Conservation (phyloP, 179 eudicot species). For the Patellifolia procumbens region DNA sequence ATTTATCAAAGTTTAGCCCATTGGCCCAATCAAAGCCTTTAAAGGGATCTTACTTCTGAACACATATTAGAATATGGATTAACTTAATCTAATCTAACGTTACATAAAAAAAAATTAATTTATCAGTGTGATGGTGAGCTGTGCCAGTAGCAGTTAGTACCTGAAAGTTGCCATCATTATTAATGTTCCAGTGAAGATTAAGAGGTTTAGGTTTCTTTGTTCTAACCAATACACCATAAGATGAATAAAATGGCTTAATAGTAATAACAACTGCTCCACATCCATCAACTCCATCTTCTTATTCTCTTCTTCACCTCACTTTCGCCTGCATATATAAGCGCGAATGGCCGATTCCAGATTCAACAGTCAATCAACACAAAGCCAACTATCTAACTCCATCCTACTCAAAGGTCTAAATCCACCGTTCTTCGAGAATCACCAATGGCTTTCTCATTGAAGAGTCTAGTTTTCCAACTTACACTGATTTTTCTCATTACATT, state of each 20-base stretch:
- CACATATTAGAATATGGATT: no score
- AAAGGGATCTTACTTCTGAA: no score
- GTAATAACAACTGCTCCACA: conserved; percentile 56
- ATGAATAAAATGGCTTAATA: conserved; percentile 13
- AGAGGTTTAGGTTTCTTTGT: conserved; percentile 39
- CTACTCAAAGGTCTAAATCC: background rate
- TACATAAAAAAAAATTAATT: no score
- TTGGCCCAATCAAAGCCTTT: no score
- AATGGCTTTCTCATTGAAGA: conserved; percentile 34
- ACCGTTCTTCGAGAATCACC: conserved; percentile 22
- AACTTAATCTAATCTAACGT: no score
- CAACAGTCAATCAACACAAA: conserved; percentile 21
- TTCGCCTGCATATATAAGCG: conserved; percentile 33
- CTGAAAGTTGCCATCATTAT: conserved; percentile 7
- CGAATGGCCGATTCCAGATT: conserved; percentile 18
- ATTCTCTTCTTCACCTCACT: conserved; percentile 12
- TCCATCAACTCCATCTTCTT: conserved; percentile 47
- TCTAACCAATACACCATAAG: conserved; percentile 39
- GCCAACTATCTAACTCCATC: conserved; percentile 14
- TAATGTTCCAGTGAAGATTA: background rate
- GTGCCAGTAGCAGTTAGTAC: conserved; percentile 27
- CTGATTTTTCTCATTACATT: conserved; percentile 44
- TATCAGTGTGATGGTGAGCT: no score
- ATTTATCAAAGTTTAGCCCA: no score
- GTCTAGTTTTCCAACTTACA: conserved; percentile 43